Conservation (phyloP, 176 grass and related monocot species). For the Poa pratensis region DNA sequence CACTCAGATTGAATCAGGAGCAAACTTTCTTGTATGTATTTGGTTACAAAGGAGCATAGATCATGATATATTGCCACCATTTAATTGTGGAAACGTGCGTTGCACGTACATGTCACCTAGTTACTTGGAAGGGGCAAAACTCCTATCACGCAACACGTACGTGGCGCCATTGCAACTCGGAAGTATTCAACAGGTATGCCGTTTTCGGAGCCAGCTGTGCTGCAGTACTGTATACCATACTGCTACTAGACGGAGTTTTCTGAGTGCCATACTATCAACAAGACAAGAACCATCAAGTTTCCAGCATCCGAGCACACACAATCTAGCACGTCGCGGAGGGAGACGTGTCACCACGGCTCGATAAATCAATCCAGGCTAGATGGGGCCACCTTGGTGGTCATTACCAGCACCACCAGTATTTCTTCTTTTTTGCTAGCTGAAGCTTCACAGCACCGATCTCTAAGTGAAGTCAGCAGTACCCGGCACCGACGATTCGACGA, state of each 20-base stretch:
- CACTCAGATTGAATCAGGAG: too few species aligned
- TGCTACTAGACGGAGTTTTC: not conserved
- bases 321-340: slow-evolving; percentile 34
- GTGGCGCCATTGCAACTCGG: slow-evolving; percentile 23
- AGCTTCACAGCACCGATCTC: not conserved
- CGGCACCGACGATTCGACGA: not conserved
- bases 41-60: too few species aligned
- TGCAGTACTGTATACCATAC: not conserved
- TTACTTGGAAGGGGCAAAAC: too few species aligned
- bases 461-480: not conserved
- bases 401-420: too few species aligned
- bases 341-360: slow-evolving; percentile 37
- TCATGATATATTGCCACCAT: too few species aligned
- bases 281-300: not conserved
- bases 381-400: not conserved
- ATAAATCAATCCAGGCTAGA: not conserved
- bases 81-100: too few species aligned
- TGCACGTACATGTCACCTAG: too few species aligned
- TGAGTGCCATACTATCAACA: not conserved
- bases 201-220: slow-evolving; percentile 35
- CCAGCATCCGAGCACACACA: not conserved
- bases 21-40: too few species aligned
- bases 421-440: not conserved
- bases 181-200: slow-evolving; percentile 8
- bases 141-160: not conserved